These are phyloP conservation scores for Aquilaria agallochum DNA, from an alignment of 441 rosid species.

Conservation along the genomic window DNA sequence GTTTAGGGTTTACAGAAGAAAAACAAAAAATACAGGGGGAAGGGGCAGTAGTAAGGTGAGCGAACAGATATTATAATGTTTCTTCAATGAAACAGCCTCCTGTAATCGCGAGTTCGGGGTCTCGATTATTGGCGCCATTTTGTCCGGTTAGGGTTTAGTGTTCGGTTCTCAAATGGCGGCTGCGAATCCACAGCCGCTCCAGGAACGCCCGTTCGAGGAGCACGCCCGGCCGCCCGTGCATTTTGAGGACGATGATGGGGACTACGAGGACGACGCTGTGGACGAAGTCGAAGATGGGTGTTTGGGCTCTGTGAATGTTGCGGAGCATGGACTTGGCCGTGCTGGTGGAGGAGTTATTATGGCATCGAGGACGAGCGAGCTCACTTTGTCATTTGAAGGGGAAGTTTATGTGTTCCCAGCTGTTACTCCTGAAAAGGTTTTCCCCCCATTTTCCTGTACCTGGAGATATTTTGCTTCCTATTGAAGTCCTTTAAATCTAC, in stretches of 20 bases:
- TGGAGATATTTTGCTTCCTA: not conserved
- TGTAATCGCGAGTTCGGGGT: slow-evolving; percentile 3
- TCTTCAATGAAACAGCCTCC: slow-evolving; percentile 29
- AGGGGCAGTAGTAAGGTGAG: not conserved
- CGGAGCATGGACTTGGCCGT: slow-evolving; percentile 27
- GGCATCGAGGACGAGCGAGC: slow-evolving; percentile 57
- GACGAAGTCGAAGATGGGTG: slow-evolving; percentile 33
- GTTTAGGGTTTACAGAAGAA: slow-evolving; percentile 26
- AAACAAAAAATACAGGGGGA: not conserved
- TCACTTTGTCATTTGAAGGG: slow-evolving; percentile 69
- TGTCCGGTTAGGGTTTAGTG: slow-evolving; percentile 9
- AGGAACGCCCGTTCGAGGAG: slow-evolving; percentile 39
- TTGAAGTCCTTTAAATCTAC: no score
- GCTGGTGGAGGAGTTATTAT: slow-evolving; percentile 25
- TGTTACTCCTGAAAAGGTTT: slow-evolving; percentile 52
- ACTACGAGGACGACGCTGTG: slow-evolving; percentile 25
- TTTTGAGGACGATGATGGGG: slow-evolving; percentile 49
- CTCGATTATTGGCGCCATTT: slow-evolving; percentile 3
- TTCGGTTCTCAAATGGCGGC: slow-evolving; percentile 36
- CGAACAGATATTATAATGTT: slow-evolving; percentile 10
- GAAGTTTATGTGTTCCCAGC: slow-evolving; percentile 71
- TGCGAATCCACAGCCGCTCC: slow-evolving; percentile 55
- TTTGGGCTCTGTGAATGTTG: slow-evolving; percentile 34
- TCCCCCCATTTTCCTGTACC: not conserved
- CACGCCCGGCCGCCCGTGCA: slow-evolving; percentile 23